These are phyloP conservation scores for Debaryomyces robertsiae DNA, from an alignment of 1,139 yeast genomes.

Conservation along the genomic window DNA sequence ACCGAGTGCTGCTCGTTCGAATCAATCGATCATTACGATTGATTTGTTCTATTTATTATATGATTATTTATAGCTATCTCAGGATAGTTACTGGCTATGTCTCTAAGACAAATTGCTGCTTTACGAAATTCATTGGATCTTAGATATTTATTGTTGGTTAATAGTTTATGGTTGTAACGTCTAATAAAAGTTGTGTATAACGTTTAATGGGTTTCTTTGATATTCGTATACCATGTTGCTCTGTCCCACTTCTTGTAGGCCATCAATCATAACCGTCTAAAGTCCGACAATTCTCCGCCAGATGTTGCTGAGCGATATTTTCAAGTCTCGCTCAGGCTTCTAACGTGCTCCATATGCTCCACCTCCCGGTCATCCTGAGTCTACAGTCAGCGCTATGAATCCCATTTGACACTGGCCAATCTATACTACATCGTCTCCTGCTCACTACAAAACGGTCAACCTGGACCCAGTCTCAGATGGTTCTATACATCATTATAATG, in stretches of 20 bases:
- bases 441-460: constrained; percentile 4
- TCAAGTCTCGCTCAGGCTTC: too few species aligned
- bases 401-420: too few species aligned
- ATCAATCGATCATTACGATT: constrained; percentile 3
- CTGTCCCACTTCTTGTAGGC: neutral
- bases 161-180: constrained; percentile 7
- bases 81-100: neutral
- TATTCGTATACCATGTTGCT: neutral
- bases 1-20: neutral
- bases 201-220: neutral
- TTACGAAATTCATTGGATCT: constrained; percentile 5
- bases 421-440: neutral
- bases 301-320: too few species aligned
- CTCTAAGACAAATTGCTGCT: neutral
- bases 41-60: constrained; percentile 7
- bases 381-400: too few species aligned
- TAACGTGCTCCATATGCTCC: too few species aligned
- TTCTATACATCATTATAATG: constrained; percentile 31
- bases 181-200: constrained; percentile 7
- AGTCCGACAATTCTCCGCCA: too few species aligned
- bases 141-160: constrained; percentile 9
- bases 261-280: too few species aligned
- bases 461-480: constrained; percentile 34
- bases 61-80: constrained; percentile 9
- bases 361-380: too few species aligned